Evolutionary conservation across 345 rosid genomes (phyloP).

Genomic region (Acer campestre): DNA sequence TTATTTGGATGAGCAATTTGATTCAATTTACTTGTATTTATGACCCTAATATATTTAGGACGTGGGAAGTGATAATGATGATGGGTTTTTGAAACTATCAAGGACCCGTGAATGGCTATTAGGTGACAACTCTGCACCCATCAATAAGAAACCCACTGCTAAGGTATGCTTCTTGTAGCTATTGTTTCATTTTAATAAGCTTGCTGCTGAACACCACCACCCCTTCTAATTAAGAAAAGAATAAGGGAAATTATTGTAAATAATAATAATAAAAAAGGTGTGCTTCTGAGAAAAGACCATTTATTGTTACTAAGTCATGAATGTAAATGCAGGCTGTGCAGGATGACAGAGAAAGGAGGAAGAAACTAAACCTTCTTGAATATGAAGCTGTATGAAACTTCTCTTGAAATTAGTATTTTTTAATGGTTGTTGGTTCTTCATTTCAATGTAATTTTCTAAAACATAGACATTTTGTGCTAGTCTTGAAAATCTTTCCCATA

Average conservation of each 20-base stretch:
- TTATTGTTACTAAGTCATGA: constrained; percentile 17
- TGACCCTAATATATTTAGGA: constrained; percentile 40
- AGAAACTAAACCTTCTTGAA: constrained; percentile 77
- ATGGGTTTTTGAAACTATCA: constrained; percentile 77
- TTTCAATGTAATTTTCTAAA: background rate
- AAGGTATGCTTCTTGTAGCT: constrained; percentile 46
- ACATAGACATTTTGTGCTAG: background rate
- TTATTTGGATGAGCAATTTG: background rate
- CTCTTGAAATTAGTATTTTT: constrained; percentile 33
- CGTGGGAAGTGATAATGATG: constrained; percentile 32
- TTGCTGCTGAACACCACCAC: background rate
- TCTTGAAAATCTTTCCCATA: background rate
- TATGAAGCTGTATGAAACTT: constrained; percentile 88
- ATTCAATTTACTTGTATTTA: background rate
- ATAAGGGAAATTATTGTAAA: background rate
- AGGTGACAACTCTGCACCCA: constrained; percentile 72
- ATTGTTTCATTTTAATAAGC: background rate
- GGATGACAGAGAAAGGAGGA: constrained; percentile 83
- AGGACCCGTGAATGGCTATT: constrained; percentile 72
- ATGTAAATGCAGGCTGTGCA: constrained; percentile 54
- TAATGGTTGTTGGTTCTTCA: constrained; percentile 25
- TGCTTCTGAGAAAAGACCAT: background rate
- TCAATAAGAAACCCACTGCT: constrained; percentile 64
- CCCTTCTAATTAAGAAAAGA: background rate
- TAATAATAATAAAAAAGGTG: background rate